Base-by-base conservation (phyloP, 2,329 filamentous ascomycete genomes). In the Aspergillus sojae region DNA sequence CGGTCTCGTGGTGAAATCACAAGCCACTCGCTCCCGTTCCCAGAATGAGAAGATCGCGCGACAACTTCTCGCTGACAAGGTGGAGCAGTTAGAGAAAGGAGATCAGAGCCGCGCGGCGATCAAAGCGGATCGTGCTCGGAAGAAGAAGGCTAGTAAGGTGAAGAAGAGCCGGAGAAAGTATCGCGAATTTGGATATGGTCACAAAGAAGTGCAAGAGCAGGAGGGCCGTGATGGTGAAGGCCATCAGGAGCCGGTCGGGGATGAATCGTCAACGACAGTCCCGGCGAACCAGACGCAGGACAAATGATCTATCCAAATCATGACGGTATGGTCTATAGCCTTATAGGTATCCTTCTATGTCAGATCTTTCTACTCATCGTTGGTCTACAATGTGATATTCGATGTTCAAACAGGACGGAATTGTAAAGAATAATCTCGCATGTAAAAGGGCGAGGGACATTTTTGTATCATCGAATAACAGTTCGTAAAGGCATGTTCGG, bases 1-100 rank as follows among this genome's bases (percentile, higher is more conserved):
- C 0, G 94, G 94, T 65, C 88, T 97, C 59, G 94, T 98, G 16
- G 87, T 99, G 67, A 99, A 99, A 81, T 94, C 88, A 61, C 95
- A 99, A 79, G 93, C 90, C 23, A 98, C 95, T 10, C 89, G 95
- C 55, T 96, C 92, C 1, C 88, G 93, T 21, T 86, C 86, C 62
- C 91, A 96, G 79, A 99, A 99, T 77, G 88, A 94, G 67, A 94
- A 91, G 77, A 90, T 92, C 66, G 95, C 95, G 14, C 86, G 94
- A 46, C 84, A 88, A 68, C 82, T 96, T 48, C 84, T 97, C 34
- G 91, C 91, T 28, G 88, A 92, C 70, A 88, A 86, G 71, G 81
- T 92, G n/a, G 95, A 99, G 77, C 84, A 91, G 68, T 71, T 90
- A 41, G 82, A 87, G 69, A 89, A 92, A 69, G 94, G 94, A 2